phyloP scores from a whole-genome alignment of 495 filamentous ascomycete genomes.

The Tuber indicum region DNA sequence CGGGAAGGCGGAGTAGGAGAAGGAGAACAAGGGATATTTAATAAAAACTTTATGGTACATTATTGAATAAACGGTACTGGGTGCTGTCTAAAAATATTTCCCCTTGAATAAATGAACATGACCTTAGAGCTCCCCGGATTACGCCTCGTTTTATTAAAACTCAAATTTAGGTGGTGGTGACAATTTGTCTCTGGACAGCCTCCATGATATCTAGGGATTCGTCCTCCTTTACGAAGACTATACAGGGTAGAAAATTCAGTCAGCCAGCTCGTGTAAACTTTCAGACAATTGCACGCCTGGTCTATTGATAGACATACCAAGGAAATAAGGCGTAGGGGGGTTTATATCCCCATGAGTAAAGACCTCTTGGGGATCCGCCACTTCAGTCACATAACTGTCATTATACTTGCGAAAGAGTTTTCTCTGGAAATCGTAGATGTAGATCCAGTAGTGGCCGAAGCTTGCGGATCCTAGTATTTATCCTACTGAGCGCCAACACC shows the following conservation, averaged over 20 bases:
- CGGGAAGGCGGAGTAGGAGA: not conserved
- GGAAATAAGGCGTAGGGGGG: conserved; percentile 74
- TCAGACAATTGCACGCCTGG: not conserved
- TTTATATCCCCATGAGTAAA: conserved; percentile 56
- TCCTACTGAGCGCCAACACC: not conserved
- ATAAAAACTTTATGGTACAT: not conserved
- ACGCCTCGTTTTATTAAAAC: not conserved
- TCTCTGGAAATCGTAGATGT: conserved; percentile 79
- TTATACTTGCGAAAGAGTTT: conserved; percentile 91
- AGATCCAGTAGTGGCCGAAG: conserved; percentile 94
- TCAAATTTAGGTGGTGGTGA: not conserved
- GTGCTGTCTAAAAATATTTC: not conserved
- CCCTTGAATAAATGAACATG: not conserved
- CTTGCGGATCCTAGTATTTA: conserved; percentile 45
- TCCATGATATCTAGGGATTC: conserved; percentile 32
- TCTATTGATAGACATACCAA: conserved; percentile 46
- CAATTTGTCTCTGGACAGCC: conserved; percentile 37
- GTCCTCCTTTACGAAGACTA: conserved; percentile 39
- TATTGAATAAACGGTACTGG: not conserved
- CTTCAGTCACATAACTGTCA: conserved; percentile 69
- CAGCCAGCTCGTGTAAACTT: not conserved
- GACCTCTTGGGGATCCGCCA: conserved; percentile 57
- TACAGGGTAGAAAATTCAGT: not conserved
- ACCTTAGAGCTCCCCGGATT: not conserved
- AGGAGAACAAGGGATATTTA: not conserved